phyloP scores from a whole-genome alignment of 2,329 filamentous ascomycete species.

The Microsporum audouinii region DNA sequence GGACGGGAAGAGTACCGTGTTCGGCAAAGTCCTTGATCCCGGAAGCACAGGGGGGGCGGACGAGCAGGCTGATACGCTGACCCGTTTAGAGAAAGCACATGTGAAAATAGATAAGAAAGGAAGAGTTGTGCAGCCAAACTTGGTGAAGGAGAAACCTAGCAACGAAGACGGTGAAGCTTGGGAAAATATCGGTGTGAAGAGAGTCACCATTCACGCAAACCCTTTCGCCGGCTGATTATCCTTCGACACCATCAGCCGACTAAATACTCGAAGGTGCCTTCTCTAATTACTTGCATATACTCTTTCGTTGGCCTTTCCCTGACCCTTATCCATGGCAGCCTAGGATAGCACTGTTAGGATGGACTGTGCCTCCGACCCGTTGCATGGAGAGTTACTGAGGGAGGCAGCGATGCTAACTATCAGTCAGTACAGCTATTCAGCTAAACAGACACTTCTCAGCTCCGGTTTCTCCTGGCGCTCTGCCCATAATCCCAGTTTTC shows the following conservation, averaged over 20 bases:
- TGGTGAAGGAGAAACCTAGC: constrained; percentile 22
- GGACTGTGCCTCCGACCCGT: background rate
- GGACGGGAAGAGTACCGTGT: constrained; percentile 56
- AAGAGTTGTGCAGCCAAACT: constrained; percentile 37
- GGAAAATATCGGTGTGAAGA: constrained; percentile 45
- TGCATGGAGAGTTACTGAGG: background rate
- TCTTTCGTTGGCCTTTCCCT: background rate
- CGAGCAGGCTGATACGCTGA: constrained; percentile 36
- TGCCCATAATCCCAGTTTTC: too few relatives aligned
- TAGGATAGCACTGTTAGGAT: background rate
- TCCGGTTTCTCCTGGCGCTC: background rate
- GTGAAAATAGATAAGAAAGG: constrained; percentile 53
- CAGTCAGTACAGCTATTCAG: background rate
- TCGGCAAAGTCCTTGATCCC: constrained; percentile 46
- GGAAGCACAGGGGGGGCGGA: constrained; percentile 34
- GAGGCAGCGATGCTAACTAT: background rate
- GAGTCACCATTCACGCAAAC: constrained; percentile 53
- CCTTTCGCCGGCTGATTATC: constrained; percentile 45
- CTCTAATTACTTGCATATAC: too few relatives aligned
- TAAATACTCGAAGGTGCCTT: background rate
- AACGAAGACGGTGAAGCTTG: constrained; percentile 23
- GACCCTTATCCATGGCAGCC: too few relatives aligned
- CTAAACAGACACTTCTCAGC: too few relatives aligned
- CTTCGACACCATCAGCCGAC: background rate
- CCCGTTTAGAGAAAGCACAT: constrained; percentile 48